These are phyloP conservation scores for Capronia epimyces DNA, from an alignment of 2,329 filamentous ascomycete genomes.

Conservation along the genomic window DNA sequence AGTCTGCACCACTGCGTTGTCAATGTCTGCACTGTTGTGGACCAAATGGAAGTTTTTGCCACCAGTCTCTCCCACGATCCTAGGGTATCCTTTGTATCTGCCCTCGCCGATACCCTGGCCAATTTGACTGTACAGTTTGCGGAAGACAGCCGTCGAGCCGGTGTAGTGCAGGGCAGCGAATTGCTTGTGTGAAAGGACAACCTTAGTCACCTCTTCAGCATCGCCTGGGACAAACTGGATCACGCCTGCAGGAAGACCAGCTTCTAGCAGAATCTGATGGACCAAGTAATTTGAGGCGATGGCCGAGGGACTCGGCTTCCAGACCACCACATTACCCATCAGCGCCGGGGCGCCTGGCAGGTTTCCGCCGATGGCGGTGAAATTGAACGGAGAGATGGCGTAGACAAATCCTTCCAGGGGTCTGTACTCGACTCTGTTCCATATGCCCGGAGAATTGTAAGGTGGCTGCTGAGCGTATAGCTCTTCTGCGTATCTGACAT, in stretches of 20 bases:
- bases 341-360: constrained; percentile 71
- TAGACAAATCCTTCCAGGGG: constrained; percentile 87
- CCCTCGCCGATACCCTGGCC: constrained; percentile 71
- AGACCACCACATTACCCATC: constrained; percentile 83
- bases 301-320: constrained; percentile 80
- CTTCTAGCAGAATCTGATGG: constrained; percentile 81
- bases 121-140: constrained; percentile 76
- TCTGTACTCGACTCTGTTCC: constrained; percentile 81
- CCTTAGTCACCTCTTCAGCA: constrained; percentile 70
- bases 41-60: constrained; percentile 83
- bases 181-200: constrained; percentile 64
- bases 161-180: constrained; percentile 85
- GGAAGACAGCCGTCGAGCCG: constrained; percentile 79
- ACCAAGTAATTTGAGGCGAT: constrained; percentile 79
- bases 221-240: constrained; percentile 85
- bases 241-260: constrained; percentile 74
- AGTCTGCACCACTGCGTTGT: constrained; percentile 69
- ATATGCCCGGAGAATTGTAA: constrained; percentile 76
- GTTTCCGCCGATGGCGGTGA: constrained; percentile 86
- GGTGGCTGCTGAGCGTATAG: constrained; percentile 80
- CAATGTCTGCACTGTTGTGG: constrained; percentile 64
- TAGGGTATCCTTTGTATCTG: constrained; percentile 70
- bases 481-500: constrained; percentile 88
- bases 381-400: constrained; percentile 85
- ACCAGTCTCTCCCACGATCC: constrained; percentile 76